Conservation (phyloP, 257 asterid species). For the Nicotiana attenuata region DNA sequence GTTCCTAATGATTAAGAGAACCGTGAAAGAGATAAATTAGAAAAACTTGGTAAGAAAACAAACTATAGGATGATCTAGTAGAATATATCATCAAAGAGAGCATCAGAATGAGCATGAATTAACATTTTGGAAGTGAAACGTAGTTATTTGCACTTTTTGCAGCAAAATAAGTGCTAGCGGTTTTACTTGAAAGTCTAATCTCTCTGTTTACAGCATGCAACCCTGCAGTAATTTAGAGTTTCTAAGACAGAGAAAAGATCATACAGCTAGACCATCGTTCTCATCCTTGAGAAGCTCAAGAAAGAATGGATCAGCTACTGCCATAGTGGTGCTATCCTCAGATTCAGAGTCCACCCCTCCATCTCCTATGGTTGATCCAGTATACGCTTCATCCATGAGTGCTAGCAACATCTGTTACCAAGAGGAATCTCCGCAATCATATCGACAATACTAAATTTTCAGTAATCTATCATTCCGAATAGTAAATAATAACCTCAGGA, state of each 20-base stretch:
- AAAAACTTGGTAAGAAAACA: slow-evolving; percentile 5
- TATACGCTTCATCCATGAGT: slow-evolving; percentile 98
- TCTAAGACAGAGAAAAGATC: slow-evolving; percentile 30
- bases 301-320: slow-evolving; percentile 73
- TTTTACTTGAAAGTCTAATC: background rate
- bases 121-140: background rate
- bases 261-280: slow-evolving; percentile 92
- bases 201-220: background rate
- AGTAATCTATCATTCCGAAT: slow-evolving; percentile 5
- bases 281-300: slow-evolving; percentile 98
- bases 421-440: slow-evolving; percentile 17
- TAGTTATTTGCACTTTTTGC: background rate
- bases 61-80: background rate
- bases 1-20: slow-evolving; percentile 53
- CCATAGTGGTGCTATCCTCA: slow-evolving; percentile 71
- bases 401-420: slow-evolving; percentile 77
- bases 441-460: slow-evolving; percentile 5
- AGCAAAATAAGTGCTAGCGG: background rate
- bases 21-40: slow-evolving; percentile 10
- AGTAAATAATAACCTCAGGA: slow-evolving; percentile 63
- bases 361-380: slow-evolving; percentile 91
- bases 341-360: slow-evolving; percentile 94
- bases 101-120: background rate
- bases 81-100: background rate
- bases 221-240: slow-evolving; percentile 5